Conservation (phyloP, 176 grass and related monocot genomes). For the Eleusine indica region DNA sequence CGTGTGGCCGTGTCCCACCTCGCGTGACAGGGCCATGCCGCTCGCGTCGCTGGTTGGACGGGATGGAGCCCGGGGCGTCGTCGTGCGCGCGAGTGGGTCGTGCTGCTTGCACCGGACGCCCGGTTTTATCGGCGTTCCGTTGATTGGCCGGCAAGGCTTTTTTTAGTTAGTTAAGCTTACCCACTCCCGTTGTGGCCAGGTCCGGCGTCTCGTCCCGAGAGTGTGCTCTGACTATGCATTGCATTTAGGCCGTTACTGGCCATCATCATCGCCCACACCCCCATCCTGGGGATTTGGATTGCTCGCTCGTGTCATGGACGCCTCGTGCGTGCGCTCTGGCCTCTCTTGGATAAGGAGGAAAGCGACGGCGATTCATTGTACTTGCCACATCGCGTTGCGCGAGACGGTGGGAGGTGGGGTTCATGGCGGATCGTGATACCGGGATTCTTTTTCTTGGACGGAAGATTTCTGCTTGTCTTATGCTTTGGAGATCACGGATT, state of each 20-base stretch:
- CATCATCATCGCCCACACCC: background rate
- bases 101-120: background rate
- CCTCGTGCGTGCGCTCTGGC: background rate
- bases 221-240: slow-evolving; percentile 34
- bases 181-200: background rate
- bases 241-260: background rate
- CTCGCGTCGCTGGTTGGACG: background rate
- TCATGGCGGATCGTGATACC: background rate
- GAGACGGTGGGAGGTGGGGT: background rate
- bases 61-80: background rate
- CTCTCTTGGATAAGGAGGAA: slow-evolving; percentile 1
- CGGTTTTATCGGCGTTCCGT: background rate
- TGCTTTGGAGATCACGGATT: background rate
- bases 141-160: background rate
- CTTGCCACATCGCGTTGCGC: slow-evolving; percentile 12
- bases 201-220: background rate
- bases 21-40: background rate
- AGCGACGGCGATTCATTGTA: slow-evolving; percentile 27
- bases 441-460: background rate
- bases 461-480: background rate
- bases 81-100: slow-evolving; percentile 14
- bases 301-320: background rate
- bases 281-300: slow-evolving; percentile 37
- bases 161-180: background rate
- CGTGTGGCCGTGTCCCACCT: background rate